These are phyloP conservation scores for Vairimorpha ceranae DNA, from an alignment of 371 early-diverging fungal genomes.

Conservation along the genomic window DNA sequence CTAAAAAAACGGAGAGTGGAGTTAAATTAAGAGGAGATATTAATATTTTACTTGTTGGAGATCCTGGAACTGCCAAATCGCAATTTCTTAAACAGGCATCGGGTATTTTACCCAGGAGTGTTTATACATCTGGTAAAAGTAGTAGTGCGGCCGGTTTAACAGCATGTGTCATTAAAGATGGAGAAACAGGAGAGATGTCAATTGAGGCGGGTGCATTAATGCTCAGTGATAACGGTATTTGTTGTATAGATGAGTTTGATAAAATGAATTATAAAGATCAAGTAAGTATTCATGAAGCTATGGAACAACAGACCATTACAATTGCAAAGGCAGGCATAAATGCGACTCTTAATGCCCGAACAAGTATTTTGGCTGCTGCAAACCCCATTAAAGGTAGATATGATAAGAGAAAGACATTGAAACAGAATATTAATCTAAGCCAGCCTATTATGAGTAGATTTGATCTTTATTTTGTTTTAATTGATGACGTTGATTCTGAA, in stretches of 20 bases:
- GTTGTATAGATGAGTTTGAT: conserved; percentile 98
- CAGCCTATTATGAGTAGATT: conserved; percentile 98
- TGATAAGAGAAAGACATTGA: conserved; percentile 60
- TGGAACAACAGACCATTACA: conserved; percentile 99
- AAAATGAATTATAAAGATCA: conserved; percentile 96
- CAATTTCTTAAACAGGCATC: conserved; percentile 86
- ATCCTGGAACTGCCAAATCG: conserved; percentile 95
- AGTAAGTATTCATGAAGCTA: conserved; percentile 99
- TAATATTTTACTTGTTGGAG: conserved; percentile 92
- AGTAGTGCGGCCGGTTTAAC: conserved; percentile 96
- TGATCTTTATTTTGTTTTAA: conserved; percentile 92
- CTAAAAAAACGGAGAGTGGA: conserved; percentile 74
- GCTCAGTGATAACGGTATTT: conserved; percentile 94
- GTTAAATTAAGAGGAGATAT: conserved; percentile 78
- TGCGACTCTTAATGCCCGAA: conserved; percentile 63
- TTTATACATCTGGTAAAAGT: conserved; percentile 96
- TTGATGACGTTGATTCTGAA: conserved; percentile 82
- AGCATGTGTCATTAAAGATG: conserved; percentile 90
- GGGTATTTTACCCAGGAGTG: conserved; percentile 79
- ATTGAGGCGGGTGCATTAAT: conserved; percentile 98
- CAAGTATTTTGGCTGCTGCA: conserved; percentile 63
- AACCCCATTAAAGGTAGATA: conserved; percentile 64
- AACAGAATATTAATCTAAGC: conserved; percentile 91
- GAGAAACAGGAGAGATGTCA: conserved; percentile 91
- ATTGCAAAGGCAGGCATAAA: conserved; percentile 96